These are phyloP conservation scores for Chrysochromulina tobinii DNA, from an alignment of 78 protist species.

Conservation along the genomic window DNA sequence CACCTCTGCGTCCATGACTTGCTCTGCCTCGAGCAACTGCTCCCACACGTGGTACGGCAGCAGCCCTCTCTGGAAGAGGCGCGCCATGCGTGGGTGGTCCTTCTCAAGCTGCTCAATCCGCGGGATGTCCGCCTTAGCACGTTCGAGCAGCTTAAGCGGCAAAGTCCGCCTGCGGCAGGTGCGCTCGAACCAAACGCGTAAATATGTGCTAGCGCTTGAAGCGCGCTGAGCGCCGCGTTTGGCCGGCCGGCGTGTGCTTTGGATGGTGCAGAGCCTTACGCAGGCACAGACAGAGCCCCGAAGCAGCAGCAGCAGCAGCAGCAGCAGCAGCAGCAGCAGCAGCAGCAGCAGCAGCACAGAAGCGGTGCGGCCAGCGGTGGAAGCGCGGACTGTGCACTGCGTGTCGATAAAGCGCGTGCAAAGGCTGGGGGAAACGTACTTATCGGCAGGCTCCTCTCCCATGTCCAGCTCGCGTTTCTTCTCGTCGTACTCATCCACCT, in stretches of 20 bases:
- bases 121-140: constrained; percentile 8
- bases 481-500: not conserved
- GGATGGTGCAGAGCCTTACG: no score
- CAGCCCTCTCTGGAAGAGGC: not conserved
- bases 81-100: constrained; percentile 2
- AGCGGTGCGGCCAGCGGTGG: no score
- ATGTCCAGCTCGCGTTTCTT: not conserved
- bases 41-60: not conserved
- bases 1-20: not conserved
- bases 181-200: no score
- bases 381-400: not conserved
- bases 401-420: not conserved
- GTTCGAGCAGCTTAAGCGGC: not conserved
- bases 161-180: not conserved
- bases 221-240: no score
- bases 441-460: not conserved
- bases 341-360: no score
- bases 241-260: no score
- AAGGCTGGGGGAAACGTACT: no score
- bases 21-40: not conserved
- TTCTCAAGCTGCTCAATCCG: not conserved
- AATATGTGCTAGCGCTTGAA: no score
- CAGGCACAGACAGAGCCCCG: no score
- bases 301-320: no score
- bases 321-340: no score